Percentiles rank a stretch among this genome's conserved stretches.
Evolutionary conservation across 306 rosid genomes (phyloP).

Genomic region (Clitoria ternatea): DNA sequence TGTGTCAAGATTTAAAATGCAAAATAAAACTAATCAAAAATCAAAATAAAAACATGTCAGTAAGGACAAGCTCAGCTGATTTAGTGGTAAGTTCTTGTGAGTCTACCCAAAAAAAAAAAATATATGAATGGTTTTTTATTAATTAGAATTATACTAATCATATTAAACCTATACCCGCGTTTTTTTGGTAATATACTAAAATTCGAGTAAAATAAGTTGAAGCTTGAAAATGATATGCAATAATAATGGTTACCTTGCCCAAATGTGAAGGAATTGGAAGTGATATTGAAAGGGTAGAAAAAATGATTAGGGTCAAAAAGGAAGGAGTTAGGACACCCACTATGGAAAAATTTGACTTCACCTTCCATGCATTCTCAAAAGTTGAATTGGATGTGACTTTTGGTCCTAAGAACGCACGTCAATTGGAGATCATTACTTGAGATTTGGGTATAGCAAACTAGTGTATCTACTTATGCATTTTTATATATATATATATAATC

Average conservation of each 20-base stretch:
- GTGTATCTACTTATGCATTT: background rate
- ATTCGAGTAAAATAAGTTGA: background rate
- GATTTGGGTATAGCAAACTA: no score
- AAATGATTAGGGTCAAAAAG: constrained; percentile 26
- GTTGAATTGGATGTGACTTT: constrained; percentile 28
- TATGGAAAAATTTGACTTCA: constrained; percentile 20
- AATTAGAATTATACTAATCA: no score
- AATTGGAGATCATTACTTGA: background rate
- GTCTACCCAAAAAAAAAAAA: no score
- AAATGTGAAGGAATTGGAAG: constrained; percentile 17
- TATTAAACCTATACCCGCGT: no score
- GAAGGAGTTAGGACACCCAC: constrained; percentile 27
- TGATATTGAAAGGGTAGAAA: constrained; percentile 23
- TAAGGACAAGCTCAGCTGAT: no score
- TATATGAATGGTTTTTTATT: no score
- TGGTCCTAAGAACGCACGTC: background rate
- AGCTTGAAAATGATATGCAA: background rate
- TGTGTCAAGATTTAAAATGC: no score
- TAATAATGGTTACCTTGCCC: background rate
- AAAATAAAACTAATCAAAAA: no score
- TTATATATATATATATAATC: no score
- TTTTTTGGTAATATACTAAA: no score
- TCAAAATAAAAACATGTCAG: no score
- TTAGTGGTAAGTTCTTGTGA: no score
- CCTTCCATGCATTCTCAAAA: background rate